Conservation (phyloP, 2,329 filamentous ascomycete genomes). For the Talaromyces sp. region DNA sequence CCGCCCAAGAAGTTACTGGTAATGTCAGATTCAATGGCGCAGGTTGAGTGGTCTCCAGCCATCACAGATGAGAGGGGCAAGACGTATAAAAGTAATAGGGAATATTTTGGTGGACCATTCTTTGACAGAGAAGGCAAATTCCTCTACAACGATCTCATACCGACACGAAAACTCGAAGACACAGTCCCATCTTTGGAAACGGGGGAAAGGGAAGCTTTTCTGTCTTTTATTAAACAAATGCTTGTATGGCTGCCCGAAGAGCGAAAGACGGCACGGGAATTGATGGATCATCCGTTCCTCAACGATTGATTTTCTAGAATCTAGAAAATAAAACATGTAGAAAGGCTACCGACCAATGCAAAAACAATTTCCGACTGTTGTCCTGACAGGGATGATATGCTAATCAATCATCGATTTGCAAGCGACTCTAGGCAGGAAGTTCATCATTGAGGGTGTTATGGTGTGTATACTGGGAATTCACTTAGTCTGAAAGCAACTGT, state of each 20-base stretch:
- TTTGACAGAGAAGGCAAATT: slow-evolving; percentile 33
- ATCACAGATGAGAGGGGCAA: slow-evolving; percentile 21
- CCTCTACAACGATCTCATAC: slow-evolving; percentile 31
- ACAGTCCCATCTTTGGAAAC: slow-evolving; percentile 25
- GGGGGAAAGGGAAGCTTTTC: slow-evolving; percentile 28
- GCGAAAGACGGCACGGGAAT: slow-evolving; percentile 28
- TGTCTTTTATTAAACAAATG: slow-evolving; percentile 29
- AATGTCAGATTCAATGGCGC: slow-evolving; percentile 30
- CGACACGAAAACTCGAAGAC: slow-evolving; percentile 26
- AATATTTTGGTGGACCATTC: slow-evolving; percentile 36
- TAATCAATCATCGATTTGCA: too few relatives aligned
- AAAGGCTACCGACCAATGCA: too few relatives aligned
- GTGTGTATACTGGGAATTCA: too few relatives aligned
- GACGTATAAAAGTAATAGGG: slow-evolving; percentile 29
- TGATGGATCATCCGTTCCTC: slow-evolving; percentile 27
- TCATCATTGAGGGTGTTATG: too few relatives aligned
- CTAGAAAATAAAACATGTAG: too few relatives aligned
- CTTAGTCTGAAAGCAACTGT: too few relatives aligned
- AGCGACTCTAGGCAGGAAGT: too few relatives aligned
- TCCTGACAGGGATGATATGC: too few relatives aligned
- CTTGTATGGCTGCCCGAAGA: slow-evolving; percentile 27
- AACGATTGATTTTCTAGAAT: not conserved
- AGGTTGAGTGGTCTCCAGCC: slow-evolving; percentile 27
- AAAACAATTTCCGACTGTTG: too few relatives aligned
- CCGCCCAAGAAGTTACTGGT: slow-evolving; percentile 34